These are phyloP conservation scores for Puccinia hordei DNA, from an alignment of 1,284 basidiomycete genomes.

Conservation along the genomic window DNA sequence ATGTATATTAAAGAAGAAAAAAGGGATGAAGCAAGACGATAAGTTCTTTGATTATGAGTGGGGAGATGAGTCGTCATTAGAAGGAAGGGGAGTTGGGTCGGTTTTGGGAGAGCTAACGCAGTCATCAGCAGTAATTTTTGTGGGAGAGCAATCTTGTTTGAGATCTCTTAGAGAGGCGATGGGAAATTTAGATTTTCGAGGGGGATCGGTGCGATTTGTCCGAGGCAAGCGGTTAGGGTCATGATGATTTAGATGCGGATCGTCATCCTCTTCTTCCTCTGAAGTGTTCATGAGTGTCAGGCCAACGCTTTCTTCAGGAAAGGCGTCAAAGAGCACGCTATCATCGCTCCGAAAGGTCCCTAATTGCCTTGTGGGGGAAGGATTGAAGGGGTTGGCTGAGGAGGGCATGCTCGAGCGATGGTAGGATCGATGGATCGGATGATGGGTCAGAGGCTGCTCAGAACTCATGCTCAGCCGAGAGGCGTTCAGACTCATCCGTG, in stretches of 20 bases:
- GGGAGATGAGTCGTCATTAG: not conserved
- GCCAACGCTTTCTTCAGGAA: slow-evolving; percentile 46
- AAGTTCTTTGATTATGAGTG: not conserved
- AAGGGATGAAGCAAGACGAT: not conserved
- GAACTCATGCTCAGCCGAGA: slow-evolving; percentile 43
- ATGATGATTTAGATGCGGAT: slow-evolving; percentile 4
- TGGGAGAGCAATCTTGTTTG: not conserved
- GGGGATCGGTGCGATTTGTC: not conserved
- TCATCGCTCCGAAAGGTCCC: slow-evolving; percentile 8
- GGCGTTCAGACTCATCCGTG: slow-evolving; percentile 24
- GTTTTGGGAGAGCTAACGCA: not conserved
- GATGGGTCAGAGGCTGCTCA: slow-evolving; percentile 18
- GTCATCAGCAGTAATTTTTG: not conserved
- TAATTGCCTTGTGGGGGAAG: not conserved
- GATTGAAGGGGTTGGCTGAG: slow-evolving; percentile 24
- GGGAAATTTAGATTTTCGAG: not conserved
- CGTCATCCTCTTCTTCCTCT: slow-evolving; percentile 39
- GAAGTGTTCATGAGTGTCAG: slow-evolving; percentile 39
- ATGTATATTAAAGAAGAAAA: not conserved
- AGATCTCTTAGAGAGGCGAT: not conserved
- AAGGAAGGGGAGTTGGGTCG: not conserved
- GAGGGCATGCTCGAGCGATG: slow-evolving; percentile 35
- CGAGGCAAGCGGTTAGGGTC: not conserved
- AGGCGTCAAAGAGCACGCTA: slow-evolving; percentile 48
- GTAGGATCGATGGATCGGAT: slow-evolving; percentile 40